A percentile compares a stretch with the other conserved stretches of the same genome.
Evolutionary conservation across 2,329 filamentous ascomycete species (phyloP).

Genomic region (Cladosporium oxysporum): DNA sequence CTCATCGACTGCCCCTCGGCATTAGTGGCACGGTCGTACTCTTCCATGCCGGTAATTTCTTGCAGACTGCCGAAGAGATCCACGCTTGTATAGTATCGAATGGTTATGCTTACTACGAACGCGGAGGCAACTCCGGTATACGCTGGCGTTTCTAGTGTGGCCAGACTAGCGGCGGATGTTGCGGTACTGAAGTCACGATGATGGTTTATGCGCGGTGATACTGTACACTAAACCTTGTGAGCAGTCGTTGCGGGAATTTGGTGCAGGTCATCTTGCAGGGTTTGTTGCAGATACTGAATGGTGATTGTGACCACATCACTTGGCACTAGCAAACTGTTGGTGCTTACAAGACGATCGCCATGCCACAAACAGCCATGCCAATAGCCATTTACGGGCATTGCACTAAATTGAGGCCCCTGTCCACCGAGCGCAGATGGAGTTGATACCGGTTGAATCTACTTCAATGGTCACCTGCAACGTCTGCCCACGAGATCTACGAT

Average conservation of each 20-base stretch:
- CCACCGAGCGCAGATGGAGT: no score
- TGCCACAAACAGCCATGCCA: no score
- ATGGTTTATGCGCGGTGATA: background rate
- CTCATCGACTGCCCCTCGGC: background rate
- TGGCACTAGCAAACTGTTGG: no score
- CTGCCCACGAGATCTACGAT: background rate
- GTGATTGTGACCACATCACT: no score
- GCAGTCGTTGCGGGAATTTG: background rate
- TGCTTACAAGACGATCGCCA: no score
- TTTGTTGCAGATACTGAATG: no score
- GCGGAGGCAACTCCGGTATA: background rate
- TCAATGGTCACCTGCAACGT: background rate
- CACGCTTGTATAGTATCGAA: background rate
- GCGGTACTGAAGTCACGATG: background rate
- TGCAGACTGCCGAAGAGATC: background rate
- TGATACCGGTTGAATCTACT: no score
- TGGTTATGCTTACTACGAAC: background rate
- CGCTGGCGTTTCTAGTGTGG: background rate
- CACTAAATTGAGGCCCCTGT: background rate
- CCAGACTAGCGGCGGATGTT: background rate
- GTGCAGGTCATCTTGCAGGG: background rate
- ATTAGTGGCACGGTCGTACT: constrained; percentile 6
- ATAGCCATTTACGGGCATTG: background rate
- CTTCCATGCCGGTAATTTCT: constrained; percentile 9
- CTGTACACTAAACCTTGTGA: background rate